Evolutionary conservation across 2,329 filamentous ascomycete species (phyloP), one percentile per base, ranked within the genome.

Genomic region (Decorospora gaudefroyi): DNA sequence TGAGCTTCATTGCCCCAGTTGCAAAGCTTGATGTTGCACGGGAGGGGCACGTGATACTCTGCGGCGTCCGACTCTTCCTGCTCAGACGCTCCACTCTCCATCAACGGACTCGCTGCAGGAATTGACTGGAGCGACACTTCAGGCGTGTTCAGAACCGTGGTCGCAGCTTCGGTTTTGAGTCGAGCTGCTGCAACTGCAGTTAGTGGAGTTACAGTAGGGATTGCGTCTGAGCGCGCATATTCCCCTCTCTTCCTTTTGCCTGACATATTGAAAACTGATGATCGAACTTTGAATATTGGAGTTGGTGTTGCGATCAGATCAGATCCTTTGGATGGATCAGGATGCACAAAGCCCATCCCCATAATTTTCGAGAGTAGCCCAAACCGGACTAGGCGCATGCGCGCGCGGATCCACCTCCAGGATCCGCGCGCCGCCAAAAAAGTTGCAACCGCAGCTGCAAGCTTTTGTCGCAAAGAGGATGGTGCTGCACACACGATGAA

Each of bases 101-200:
- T 27, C n/a, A 54, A 32, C 34, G 57, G 51, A 33, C 42, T 59
- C 30, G 54, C 41, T 26, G 56, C 34, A 38, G 52, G 34, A 17
- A 58, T 42, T 13, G 42, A 42, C 16, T 53, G 49, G n/a, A 50
- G 36, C 2, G 41, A 48, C 21, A 38, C 35, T 17, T 59, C 45
- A 25, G 51, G 38, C 16, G 55, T 36, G 2, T 35, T 22, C 12
- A 38, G 28, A n/a, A 19, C 30, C 26, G 56, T 50, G 13, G 43
- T 35, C n/a, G 51, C 35, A n/a, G 54, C 50, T 45, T 59, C 55
- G 31, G 55, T 56, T 46, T 44, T 62, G 26, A 66, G 36, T 44
- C 61, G 63, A 51, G 66, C 63, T 40, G 66, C 65, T 18, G 66
- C 64, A 29, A 68, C 62, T 16, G 66, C 66, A 44, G 64, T 69